Base-by-base conservation (phyloP, 2,329 filamentous ascomycete species). In the Ophiostoma angusticollis region DNA sequence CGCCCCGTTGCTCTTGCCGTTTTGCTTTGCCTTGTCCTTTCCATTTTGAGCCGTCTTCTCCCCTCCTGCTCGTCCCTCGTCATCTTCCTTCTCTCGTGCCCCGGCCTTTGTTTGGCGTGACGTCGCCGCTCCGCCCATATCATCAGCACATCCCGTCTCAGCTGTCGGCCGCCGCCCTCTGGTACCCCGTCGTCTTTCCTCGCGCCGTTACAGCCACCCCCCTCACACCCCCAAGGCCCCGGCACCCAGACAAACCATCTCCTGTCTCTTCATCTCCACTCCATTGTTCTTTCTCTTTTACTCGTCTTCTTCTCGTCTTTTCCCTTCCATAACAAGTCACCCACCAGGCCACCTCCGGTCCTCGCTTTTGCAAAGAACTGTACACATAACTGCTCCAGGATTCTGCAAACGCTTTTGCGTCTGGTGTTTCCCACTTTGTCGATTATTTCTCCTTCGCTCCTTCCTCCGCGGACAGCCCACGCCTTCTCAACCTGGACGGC, bases 261-360 rank as follows among this genome's bases (percentile, higher is more conserved):
- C 19, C 6, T 16, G 17, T 29, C 16, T 14, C 16, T 35, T 12
- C 17, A 7, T 13, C 14, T 8, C 33, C 13, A 27, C 14, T 28
- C 9, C 9, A 5, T 23, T 22, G 36, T 31, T 30, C 8, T 27
- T 11, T 27, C 17, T 27, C 13, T 35, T 17, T 24, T 42, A 14
- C 37, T 36, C 22, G 30, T 39, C 32, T 21, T 32, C 16, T 22
- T 39, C 32, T 25, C 27, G 34, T n/a, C 35, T 40, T 28, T 17
- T 24, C 24, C 22, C 29, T 34, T 16, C 17, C 28, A 30, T 28
- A 19, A 18, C 14, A 18, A 23, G 24, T 25, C 28, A 21, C n/a
- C n/a, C 33, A 37, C 33, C n/a, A 14, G 12, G 17, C 14, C 31
- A 14, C 14, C 19, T 30, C 30, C n/a, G 12, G 13, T 14, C 22